phyloP scores from a whole-genome alignment of 495 filamentous ascomycete species.

The Aspergillus steynii region DNA sequence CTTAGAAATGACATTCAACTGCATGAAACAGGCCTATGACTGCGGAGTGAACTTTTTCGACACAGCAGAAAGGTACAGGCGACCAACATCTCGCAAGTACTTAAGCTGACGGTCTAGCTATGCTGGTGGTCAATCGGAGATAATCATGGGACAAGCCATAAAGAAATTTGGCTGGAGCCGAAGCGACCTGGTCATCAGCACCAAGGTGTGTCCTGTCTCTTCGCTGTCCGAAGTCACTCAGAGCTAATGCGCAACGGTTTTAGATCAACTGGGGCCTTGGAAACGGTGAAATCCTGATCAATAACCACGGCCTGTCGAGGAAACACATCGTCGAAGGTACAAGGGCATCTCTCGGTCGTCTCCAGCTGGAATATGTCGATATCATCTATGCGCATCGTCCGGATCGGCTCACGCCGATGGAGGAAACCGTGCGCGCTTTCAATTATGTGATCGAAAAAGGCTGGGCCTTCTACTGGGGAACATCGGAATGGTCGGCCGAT shows the following conservation, averaged over 20 bases:
- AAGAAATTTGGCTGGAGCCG: constrained; percentile 64
- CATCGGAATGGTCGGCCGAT: constrained; percentile 79
- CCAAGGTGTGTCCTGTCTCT: constrained; percentile 56
- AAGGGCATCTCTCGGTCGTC: constrained; percentile 62
- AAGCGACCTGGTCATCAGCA: constrained; percentile 80
- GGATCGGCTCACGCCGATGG: constrained; percentile 80
- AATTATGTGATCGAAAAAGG: constrained; percentile 76
- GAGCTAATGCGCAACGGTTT: background rate
- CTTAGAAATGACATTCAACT: constrained; percentile 62
- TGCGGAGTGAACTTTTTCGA: constrained; percentile 75
- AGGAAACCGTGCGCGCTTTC: constrained; percentile 83
- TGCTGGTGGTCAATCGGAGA: constrained; percentile 66
- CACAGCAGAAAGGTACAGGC: constrained; percentile 47
- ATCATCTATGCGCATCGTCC: constrained; percentile 84
- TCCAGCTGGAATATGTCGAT: constrained; percentile 72
- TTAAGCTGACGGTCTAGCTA: constrained; percentile 56
- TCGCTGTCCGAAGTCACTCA: background rate
- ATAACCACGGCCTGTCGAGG: constrained; percentile 75
- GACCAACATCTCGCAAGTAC: background rate
- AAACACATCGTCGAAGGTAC: constrained; percentile 82
- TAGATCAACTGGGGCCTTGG: constrained; percentile 69
- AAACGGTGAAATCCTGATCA: constrained; percentile 62
- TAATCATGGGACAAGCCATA: constrained; percentile 72
- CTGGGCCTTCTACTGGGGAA: constrained; percentile 90
- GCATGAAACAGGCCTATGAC: constrained; percentile 76